phyloP scores from a whole-genome alignment of 1,284 basidiomycete genomes.

The Vanrija sp. region DNA sequence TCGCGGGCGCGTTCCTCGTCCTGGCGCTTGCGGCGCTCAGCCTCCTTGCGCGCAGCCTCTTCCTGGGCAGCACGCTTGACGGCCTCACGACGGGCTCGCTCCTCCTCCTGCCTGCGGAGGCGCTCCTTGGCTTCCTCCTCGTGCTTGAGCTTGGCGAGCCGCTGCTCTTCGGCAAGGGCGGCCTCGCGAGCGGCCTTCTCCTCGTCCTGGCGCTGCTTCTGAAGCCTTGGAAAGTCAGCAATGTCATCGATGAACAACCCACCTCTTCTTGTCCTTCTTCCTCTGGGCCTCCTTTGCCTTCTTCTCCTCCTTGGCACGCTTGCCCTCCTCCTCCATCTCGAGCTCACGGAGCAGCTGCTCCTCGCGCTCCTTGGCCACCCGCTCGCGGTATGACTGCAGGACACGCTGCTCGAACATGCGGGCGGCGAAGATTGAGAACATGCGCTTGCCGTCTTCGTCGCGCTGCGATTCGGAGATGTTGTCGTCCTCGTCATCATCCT shows the following conservation, averaged over 20 bases:
- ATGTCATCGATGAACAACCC: slow-evolving; percentile 5
- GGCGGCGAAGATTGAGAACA: slow-evolving; percentile 99
- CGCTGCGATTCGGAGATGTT: slow-evolving; percentile 64
- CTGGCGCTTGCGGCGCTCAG: slow-evolving; percentile 52
- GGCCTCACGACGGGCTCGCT: slow-evolving; percentile 66
- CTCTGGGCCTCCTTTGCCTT: slow-evolving; percentile 94
- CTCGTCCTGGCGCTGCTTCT: slow-evolving; percentile 88
- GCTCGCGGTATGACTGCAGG: slow-evolving; percentile 84
- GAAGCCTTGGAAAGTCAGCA: slow-evolving; percentile 58
- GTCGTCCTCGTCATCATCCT: slow-evolving; percentile 49
- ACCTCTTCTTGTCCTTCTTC: slow-evolving; percentile 67
- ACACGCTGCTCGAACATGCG: slow-evolving; percentile 99
- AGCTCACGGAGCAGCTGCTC: slow-evolving; percentile 80
- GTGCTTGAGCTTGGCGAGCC: slow-evolving; percentile 62
- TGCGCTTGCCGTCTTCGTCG: slow-evolving; percentile 96
- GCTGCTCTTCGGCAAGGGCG: slow-evolving; percentile 75
- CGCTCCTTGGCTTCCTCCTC: slow-evolving; percentile 62
- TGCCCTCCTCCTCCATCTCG: slow-evolving; percentile 77
- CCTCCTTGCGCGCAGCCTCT: slow-evolving; percentile 57
- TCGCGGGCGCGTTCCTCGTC: slow-evolving; percentile 53
- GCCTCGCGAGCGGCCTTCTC: slow-evolving; percentile 74
- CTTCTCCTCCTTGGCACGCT: slow-evolving; percentile 82
- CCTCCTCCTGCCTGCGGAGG: slow-evolving; percentile 67
- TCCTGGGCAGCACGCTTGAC: slow-evolving; percentile 71
- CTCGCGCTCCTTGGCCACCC: slow-evolving; percentile 86